phyloP scores from a whole-genome alignment of 129 eudicot species.

The Flaveria ramosissima region DNA sequence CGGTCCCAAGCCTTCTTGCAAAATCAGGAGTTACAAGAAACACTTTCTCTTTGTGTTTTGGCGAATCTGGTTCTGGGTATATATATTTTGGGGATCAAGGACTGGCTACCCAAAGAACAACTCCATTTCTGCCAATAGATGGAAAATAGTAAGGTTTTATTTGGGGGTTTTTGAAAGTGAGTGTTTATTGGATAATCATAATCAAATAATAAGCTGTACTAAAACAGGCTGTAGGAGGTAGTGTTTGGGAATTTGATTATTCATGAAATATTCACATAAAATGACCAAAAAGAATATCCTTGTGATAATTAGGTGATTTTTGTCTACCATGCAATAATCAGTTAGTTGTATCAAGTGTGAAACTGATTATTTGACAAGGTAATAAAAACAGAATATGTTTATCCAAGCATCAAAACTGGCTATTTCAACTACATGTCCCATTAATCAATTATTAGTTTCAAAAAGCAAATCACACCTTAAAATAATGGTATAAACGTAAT shows the following conservation, averaged over 20 bases:
- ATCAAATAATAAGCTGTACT: not conserved
- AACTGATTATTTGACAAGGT: constrained; percentile 16
- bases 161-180: constrained; percentile 1
- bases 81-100: constrained; percentile 94
- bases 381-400: not conserved
- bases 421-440: not conserved
- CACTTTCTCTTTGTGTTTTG: constrained; percentile 86
- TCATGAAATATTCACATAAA: not conserved
- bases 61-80: constrained; percentile 82
- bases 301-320: not conserved
- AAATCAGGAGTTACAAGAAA: constrained; percentile 68
- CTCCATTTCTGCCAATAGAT: constrained; percentile 65
- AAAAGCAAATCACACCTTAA: not conserved
- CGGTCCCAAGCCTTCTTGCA: constrained; percentile 87
- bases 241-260: not conserved
- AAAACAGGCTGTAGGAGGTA: constrained; percentile 2
- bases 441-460: constrained; percentile 3
- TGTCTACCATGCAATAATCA: constrained; percentile 8
- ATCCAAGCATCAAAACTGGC: not conserved
- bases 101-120: constrained; percentile 54
- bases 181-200: not conserved
- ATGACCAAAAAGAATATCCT: too few species aligned
- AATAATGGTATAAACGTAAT: not conserved
- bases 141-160: constrained; percentile 63
- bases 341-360: constrained; percentile 12